Evolutionary conservation across 1,284 basidiomycete species (phyloP).

Genomic region (Phaffia rhodozyma): DNA sequence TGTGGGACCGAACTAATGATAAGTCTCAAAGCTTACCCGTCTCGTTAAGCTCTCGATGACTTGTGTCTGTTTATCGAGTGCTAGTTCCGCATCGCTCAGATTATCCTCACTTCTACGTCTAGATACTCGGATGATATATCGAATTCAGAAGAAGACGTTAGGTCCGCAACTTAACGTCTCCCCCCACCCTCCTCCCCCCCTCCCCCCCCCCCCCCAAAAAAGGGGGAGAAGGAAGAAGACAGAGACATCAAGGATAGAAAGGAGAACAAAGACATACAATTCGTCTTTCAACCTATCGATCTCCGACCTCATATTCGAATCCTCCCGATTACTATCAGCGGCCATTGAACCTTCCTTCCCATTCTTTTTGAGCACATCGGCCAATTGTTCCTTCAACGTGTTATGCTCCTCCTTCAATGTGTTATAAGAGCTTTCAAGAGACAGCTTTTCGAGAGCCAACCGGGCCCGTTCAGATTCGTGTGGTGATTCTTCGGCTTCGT

Average conservation of each 20-base stretch:
- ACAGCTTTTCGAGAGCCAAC: slow-evolving; percentile 31
- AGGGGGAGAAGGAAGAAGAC: neutral
- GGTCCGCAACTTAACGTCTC: neutral
- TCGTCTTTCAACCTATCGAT: slow-evolving; percentile 64
- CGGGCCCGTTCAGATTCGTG: slow-evolving; percentile 22
- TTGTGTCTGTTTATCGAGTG: slow-evolving; percentile 61
- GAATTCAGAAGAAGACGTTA: neutral
- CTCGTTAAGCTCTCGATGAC: slow-evolving; percentile 59
- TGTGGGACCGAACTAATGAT: slow-evolving; percentile 7
- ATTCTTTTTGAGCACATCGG: slow-evolving; percentile 23
- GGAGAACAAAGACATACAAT: slow-evolving; percentile 47
- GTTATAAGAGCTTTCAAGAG: slow-evolving; percentile 27
- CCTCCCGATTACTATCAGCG: slow-evolving; percentile 26
- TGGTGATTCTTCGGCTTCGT: neutral
- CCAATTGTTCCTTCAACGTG: slow-evolving; percentile 25
- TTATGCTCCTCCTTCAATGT: slow-evolving; percentile 31
- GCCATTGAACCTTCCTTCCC: slow-evolving; percentile 22
- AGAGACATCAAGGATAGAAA: neutral
- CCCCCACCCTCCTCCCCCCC: too few species aligned
- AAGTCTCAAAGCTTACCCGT: slow-evolving; percentile 35
- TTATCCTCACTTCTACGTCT: slow-evolving; percentile 73
- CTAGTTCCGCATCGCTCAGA: slow-evolving; percentile 60
- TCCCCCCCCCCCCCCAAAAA: too few species aligned
- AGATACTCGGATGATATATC: slow-evolving; percentile 14
- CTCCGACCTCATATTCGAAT: slow-evolving; percentile 58